These are phyloP conservation scores for Chaetomium olivaceum DNA, from an alignment of 2,329 filamentous ascomycete species.

Conservation along the genomic window DNA sequence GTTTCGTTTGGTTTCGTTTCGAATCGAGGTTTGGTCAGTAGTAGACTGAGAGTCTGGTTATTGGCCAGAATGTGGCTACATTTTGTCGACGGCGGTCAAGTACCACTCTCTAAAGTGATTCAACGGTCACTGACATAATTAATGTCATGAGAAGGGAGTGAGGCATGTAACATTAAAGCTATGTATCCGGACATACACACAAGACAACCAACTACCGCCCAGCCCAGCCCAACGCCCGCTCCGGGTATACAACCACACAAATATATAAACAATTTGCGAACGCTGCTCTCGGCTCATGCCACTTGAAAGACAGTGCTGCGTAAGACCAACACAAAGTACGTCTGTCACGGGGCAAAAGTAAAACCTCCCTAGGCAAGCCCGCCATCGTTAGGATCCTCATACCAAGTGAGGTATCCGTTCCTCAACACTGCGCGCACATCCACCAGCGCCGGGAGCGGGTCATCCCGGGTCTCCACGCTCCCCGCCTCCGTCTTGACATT, in stretches of 20 bases:
- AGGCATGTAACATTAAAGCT: background rate
- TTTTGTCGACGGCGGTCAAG: too few species aligned
- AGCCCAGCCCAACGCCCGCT: background rate
- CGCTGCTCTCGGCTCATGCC: background rate
- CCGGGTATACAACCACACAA: background rate
- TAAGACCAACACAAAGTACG: background rate
- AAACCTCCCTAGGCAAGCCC: background rate
- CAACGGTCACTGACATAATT: too few species aligned
- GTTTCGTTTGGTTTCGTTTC: too few species aligned
- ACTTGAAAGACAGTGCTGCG: background rate
- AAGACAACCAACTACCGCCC: background rate
- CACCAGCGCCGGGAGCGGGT: background rate
- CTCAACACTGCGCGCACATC: slow-evolving; percentile 19
- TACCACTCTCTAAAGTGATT: too few species aligned
- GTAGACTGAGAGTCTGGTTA: too few species aligned
- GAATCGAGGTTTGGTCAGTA: too few species aligned
- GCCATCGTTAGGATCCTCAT: slow-evolving; percentile 15
- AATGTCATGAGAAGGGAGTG: too few species aligned
- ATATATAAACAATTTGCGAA: background rate
- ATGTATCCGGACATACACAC: background rate
- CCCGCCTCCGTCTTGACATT: background rate
- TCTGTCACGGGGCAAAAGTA: background rate
- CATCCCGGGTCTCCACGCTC: background rate
- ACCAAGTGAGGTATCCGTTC: slow-evolving; percentile 25
- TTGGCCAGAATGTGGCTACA: too few species aligned